Conservation (phyloP, 2,329 filamentous ascomycete genomes). For the Diplodia intermedia region DNA sequence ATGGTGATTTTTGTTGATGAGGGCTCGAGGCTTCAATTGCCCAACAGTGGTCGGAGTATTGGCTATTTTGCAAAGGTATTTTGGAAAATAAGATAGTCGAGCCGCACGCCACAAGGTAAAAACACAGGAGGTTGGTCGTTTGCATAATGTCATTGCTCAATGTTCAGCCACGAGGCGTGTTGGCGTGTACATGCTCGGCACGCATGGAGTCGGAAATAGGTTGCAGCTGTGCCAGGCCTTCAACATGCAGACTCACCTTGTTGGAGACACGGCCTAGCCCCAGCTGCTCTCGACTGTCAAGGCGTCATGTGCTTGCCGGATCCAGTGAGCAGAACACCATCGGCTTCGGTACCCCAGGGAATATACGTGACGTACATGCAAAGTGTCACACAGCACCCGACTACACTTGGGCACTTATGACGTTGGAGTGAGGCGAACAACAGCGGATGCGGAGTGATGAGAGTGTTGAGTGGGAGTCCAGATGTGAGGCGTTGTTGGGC, state of each 20-base stretch:
- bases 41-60: not conserved
- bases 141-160: not conserved
- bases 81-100: not conserved
- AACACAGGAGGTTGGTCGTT: not conserved
- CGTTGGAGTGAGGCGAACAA: not conserved
- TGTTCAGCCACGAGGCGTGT: too few species aligned
- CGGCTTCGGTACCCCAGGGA: too few species aligned
- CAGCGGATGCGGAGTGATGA: conserved; percentile 4
- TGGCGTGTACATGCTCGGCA: too few species aligned
- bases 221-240: too few species aligned
- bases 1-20: not conserved
- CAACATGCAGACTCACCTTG: too few species aligned
- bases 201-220: too few species aligned
- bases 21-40: not conserved
- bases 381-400: not conserved
- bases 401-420: not conserved
- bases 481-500: not conserved
- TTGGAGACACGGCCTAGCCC: too few species aligned
- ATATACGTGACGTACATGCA: too few species aligned
- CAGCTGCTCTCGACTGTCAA: too few species aligned
- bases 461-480: not conserved
- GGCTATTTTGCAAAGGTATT: not conserved
- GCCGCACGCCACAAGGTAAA: too few species aligned
- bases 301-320: too few species aligned
- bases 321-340: not conserved